Conservation (phyloP, 2,329 filamentous ascomycete species). For the Penicillium crustosum region DNA sequence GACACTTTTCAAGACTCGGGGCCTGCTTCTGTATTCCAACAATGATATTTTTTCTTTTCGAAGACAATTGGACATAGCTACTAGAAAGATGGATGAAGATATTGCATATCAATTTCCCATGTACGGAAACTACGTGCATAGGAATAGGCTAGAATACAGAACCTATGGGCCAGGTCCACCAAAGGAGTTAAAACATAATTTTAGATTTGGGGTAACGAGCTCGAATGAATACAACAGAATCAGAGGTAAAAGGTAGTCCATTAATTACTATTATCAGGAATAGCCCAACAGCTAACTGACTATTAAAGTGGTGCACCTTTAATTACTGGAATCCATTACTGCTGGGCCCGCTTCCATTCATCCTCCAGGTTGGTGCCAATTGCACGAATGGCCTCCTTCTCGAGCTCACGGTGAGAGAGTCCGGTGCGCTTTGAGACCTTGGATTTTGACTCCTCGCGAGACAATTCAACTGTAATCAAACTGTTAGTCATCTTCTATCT, state of each 20-base stretch:
- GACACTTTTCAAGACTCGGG: too few relatives aligned
- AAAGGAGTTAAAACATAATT: background rate
- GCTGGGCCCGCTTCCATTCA: slow-evolving; percentile 22
- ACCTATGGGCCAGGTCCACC: background rate
- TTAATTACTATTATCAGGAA: background rate
- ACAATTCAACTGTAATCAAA: slow-evolving; percentile 31
- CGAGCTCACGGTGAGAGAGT: slow-evolving; percentile 24
- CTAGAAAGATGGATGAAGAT: too few relatives aligned
- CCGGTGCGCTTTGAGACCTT: slow-evolving; percentile 31
- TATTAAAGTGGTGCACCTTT: background rate
- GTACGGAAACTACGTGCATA: background rate
- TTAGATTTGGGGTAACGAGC: background rate
- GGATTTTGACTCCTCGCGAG: slow-evolving; percentile 32
- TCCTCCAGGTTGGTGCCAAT: slow-evolving; percentile 36
- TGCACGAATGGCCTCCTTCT: slow-evolving; percentile 28
- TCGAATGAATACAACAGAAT: too few relatives aligned
- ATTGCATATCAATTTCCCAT: background rate
- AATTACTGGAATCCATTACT: background rate
- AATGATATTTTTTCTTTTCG: too few relatives aligned
- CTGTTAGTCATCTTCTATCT: background rate
- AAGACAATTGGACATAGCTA: too few relatives aligned
- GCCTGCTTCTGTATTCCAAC: too few relatives aligned
- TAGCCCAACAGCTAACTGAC: background rate
- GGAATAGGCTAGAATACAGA: background rate
- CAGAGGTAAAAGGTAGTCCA: too few relatives aligned